Evolutionary conservation across 164 flowering plant species (phyloP).

Genomic region (Macadamia integrifolia): DNA sequence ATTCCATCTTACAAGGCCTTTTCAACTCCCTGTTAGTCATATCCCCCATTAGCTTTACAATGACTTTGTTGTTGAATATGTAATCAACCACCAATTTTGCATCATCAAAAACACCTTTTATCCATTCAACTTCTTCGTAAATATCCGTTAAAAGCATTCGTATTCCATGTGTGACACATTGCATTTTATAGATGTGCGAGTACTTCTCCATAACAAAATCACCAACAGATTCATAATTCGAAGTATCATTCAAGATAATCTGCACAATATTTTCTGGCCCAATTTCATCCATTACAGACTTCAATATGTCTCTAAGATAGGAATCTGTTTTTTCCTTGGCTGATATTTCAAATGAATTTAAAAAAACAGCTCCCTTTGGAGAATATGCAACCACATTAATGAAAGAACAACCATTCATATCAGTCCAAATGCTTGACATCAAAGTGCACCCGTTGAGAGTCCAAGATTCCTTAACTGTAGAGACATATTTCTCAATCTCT

Average conservation of each 20-base stretch:
- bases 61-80: conserved; percentile 1
- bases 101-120: conserved; percentile 8
- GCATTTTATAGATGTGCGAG: conserved; percentile 13
- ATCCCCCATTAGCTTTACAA: conserved; percentile 10
- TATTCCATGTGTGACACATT: conserved; percentile 14
- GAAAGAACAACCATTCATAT: conserved; percentile 3
- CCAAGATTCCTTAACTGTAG: conserved; percentile 16
- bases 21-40: conserved; percentile 14
- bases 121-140: conserved; percentile 15
- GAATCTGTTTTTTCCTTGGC: neutral
- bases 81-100: conserved; percentile 11
- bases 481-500: conserved; percentile 15
- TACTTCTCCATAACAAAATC: conserved; percentile 9
- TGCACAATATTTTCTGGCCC: conserved; percentile 21
- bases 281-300: conserved; percentile 15
- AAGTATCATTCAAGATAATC: conserved; percentile 4
- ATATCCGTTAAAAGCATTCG: conserved; percentile 15
- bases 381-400: conserved; percentile 18
- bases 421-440: conserved; percentile 12
- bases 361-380: conserved; percentile 17
- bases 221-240: neutral
- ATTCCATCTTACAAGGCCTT: conserved; percentile 7
- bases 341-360: conserved; percentile 10
- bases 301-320: conserved; percentile 6
- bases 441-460: conserved; percentile 19